Conservation (phyloP, 352 stramenopile genomes). For the Aphanomyces invadans region DNA sequence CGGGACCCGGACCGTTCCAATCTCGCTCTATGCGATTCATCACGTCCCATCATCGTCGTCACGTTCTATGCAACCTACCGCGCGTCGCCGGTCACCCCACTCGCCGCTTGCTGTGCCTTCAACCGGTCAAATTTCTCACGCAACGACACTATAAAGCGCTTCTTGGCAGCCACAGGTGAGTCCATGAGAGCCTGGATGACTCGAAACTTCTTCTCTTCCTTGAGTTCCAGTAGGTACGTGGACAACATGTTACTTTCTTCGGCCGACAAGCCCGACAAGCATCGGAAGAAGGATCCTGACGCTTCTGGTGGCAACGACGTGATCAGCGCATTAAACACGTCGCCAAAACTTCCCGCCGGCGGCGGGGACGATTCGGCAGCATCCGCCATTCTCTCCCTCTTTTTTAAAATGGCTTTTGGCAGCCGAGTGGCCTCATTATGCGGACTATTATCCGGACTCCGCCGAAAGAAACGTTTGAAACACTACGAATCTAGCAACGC, state of each 20-base stretch:
- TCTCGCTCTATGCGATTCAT: neutral
- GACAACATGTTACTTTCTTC: conserved; percentile 68
- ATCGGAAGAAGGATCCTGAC: conserved; percentile 63
- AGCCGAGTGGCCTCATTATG: neutral
- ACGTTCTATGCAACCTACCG: neutral
- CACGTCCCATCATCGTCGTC: neutral
- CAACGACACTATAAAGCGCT: conserved; percentile 62
- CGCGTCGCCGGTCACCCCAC: conserved; percentile 28
- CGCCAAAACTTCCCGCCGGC: conserved; percentile 38
- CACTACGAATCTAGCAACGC: too few species aligned
- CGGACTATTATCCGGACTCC: neutral
- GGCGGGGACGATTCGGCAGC: neutral
- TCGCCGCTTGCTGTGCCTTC: conserved; percentile 36
- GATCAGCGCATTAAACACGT: conserved; percentile 68
- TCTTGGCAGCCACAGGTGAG: conserved; percentile 67
- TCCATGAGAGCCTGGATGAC: conserved; percentile 81
- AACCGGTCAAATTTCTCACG: conserved; percentile 64
- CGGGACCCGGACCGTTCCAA: neutral
- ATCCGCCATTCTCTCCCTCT: neutral
- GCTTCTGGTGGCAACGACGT: conserved; percentile 61
- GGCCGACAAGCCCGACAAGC: conserved; percentile 61
- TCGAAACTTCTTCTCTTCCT: conserved; percentile 77
- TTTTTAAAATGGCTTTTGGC: neutral
- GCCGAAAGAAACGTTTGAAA: neutral
- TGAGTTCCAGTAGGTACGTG: conserved; percentile 60